Evolutionary conservation across 305 asterid species (phyloP).

Genomic region (Striga hermonthica): DNA sequence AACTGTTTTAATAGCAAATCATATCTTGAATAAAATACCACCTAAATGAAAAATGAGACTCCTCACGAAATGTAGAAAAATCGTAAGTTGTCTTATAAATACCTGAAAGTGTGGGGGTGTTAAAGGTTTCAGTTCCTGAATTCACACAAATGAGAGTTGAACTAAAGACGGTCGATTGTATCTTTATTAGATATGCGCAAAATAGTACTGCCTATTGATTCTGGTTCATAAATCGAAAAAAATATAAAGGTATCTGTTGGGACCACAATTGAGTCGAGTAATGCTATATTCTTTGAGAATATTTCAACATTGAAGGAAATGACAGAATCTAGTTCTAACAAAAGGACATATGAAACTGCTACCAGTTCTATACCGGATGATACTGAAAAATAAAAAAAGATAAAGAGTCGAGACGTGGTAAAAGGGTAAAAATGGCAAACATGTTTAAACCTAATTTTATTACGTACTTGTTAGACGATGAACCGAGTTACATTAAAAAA

Average conservation of each 20-base stretch:
- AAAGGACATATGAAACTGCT: too few relatives aligned
- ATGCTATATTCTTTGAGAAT: neutral
- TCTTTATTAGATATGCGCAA: neutral
- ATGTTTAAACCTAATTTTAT: neutral
- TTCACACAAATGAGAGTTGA: neutral
- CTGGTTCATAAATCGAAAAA: neutral
- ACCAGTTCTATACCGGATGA: too few relatives aligned
- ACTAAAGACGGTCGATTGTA: neutral
- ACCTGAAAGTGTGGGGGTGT: too few relatives aligned
- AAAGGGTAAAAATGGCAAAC: neutral
- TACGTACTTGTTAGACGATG: neutral
- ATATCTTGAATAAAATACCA: too few relatives aligned
- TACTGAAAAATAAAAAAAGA: too few relatives aligned
- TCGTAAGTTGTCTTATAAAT: too few relatives aligned
- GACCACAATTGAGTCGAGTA: neutral
- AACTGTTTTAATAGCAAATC: too few relatives aligned
- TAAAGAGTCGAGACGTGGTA: too few relatives aligned
- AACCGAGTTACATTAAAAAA: neutral
- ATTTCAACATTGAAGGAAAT: neutral
- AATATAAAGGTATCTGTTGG: neutral
- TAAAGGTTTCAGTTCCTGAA: too few relatives aligned
- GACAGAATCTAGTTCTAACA: neutral
- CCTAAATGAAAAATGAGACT: too few relatives aligned
- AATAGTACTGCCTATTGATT: neutral
- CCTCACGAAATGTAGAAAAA: too few relatives aligned